Evolutionary conservation across 257 asterid genomes (phyloP).

Genomic region (Cruciata laevipes): DNA sequence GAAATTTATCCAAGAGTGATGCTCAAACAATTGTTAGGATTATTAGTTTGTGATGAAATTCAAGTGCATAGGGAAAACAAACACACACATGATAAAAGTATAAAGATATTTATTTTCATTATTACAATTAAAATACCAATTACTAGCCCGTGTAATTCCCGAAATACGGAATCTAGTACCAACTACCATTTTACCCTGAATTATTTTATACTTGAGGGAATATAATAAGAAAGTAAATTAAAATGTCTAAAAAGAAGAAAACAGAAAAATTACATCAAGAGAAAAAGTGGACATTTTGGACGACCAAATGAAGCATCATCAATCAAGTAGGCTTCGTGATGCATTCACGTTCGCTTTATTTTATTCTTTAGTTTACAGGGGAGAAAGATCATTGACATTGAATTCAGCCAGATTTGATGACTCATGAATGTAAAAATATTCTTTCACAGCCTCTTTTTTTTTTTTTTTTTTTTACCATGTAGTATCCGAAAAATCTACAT

Average conservation of each 20-base stretch:
- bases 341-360: constrained; percentile 5
- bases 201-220: neutral
- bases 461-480: neutral
- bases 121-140: too few relatives aligned
- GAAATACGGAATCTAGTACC: too few relatives aligned
- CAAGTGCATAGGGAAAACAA: too few relatives aligned
- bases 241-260: neutral
- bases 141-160: too few relatives aligned
- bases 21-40: too few relatives aligned
- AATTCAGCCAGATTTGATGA: constrained; percentile 6
- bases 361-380: neutral
- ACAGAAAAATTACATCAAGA: neutral
- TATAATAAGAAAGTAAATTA: too few relatives aligned
- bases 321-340: neutral
- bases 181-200: neutral
- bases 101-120: too few relatives aligned
- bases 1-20: too few relatives aligned
- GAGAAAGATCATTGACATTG: neutral
- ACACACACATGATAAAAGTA: too few relatives aligned
- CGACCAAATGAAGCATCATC: constrained; percentile 4
- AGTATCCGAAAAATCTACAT: too few relatives aligned
- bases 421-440: neutral
- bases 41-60: too few relatives aligned
- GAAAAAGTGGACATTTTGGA: constrained; percentile 10
- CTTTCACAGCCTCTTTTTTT: neutral